phyloP scores from a whole-genome alignment of 2,329 filamentous ascomycete species.

The Botrytis elliptica region DNA sequence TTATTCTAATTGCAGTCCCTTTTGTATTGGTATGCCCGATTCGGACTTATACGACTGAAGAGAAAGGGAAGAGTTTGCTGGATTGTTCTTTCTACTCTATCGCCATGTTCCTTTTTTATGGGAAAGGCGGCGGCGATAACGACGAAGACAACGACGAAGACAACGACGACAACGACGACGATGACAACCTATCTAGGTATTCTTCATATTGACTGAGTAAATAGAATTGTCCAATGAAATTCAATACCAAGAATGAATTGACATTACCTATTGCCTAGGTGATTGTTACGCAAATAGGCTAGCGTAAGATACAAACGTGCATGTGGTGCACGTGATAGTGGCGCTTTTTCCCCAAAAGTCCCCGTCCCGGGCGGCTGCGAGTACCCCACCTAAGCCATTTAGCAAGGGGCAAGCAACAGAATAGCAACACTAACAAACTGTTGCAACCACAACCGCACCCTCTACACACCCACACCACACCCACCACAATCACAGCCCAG shows the following conservation, averaged over 20 bases:
- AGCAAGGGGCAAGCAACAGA: neutral
- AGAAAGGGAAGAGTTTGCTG: neutral
- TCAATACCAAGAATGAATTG: neutral
- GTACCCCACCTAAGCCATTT: neutral
- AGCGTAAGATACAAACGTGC: neutral
- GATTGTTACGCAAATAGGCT: neutral
- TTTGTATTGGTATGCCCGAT: neutral
- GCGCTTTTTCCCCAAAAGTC: neutral
- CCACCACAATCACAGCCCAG: neutral
- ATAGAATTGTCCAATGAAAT: neutral
- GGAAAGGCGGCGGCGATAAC: neutral
- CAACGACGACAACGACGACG: neutral
- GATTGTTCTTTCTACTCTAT: neutral
- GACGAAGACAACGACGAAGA: no score
- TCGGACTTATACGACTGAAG: neutral
- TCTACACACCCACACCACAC: neutral
- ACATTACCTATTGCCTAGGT: neutral
- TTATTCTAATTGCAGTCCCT: neutral
- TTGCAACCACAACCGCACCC: neutral
- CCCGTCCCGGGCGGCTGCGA: constrained; percentile 11
- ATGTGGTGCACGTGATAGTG: constrained; percentile 9
- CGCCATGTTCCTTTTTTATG: neutral
- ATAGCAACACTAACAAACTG: neutral
- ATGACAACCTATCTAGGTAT: neutral
- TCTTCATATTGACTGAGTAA: neutral